Evolutionary conservation across 2,329 filamentous ascomycete species (phyloP).

Genomic region (Nigrospora oryzae): DNA sequence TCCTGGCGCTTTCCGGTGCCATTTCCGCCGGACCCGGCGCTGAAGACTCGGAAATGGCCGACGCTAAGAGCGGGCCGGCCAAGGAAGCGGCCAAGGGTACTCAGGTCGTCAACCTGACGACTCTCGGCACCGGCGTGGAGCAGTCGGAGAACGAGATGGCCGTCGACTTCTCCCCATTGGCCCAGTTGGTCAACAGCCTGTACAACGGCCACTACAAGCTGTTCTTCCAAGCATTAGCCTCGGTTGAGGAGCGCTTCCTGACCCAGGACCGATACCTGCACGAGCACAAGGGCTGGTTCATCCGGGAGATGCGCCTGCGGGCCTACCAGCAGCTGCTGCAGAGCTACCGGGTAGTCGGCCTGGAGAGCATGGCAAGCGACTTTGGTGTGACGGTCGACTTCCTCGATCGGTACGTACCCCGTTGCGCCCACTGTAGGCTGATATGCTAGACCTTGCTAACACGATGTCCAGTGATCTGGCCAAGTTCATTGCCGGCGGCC

Average conservation of each 20-base stretch:
- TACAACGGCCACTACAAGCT: constrained; percentile 91
- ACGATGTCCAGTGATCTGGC: constrained; percentile 65
- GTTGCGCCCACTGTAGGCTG: background rate
- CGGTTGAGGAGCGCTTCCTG: constrained; percentile 89
- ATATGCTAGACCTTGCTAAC: constrained; percentile 1
- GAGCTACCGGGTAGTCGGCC: constrained; percentile 93
- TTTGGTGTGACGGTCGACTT: constrained; percentile 97
- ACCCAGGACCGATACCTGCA: constrained; percentile 90
- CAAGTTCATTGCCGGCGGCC: constrained; percentile 90
- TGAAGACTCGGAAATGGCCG: constrained; percentile 65
- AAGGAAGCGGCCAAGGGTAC: constrained; percentile 37
- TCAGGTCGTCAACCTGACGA: constrained; percentile 82
- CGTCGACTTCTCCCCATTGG: constrained; percentile 82
- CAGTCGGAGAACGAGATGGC: constrained; percentile 72
- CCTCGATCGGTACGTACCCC: constrained; percentile 68
- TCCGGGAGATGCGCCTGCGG: constrained; percentile 93
- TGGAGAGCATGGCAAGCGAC: constrained; percentile 93
- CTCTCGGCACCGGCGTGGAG: constrained; percentile 61
- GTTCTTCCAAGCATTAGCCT: constrained; percentile 84
- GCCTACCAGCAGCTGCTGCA: constrained; percentile 96
- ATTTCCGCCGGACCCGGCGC: constrained; percentile 74
- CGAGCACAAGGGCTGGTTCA: constrained; percentile 95
- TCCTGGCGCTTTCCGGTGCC: constrained; percentile 72
- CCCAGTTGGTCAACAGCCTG: constrained; percentile 80
- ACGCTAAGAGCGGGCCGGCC: constrained; percentile 44